Percentiles rank a stretch among this genome's conserved stretches.
These are phyloP conservation scores for Oldenlandia corymbosa DNA, from an alignment of 257 asterid genomes.

Conservation along the genomic window DNA sequence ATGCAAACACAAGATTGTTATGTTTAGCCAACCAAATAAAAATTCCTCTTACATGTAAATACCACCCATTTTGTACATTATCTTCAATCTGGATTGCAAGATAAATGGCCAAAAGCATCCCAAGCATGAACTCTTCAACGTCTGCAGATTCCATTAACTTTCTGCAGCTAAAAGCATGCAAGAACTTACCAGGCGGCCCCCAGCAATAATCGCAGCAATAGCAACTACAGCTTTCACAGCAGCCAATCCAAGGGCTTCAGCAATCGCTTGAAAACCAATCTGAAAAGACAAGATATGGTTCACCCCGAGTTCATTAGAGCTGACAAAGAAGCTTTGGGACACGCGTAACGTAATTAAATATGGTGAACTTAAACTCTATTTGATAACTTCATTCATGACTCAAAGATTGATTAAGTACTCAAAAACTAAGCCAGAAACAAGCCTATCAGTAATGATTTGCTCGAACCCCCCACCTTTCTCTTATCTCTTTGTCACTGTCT, in stretches of 20 bases:
- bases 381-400: too few species aligned
- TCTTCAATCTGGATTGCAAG: not conserved
- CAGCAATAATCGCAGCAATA: conserved; percentile 94
- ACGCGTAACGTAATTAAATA: not conserved
- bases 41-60: not conserved
- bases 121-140: not conserved
- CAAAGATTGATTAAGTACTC: too few species aligned
- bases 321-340: not conserved
- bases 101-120: conserved; percentile 6
- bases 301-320: conserved; percentile 1
- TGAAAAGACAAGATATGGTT: conserved; percentile 25
- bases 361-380: not conserved
- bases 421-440: too few species aligned
- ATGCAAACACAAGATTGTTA: conserved; percentile 1
- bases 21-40: not conserved
- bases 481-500: too few species aligned
- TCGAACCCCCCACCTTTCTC: too few species aligned
- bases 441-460: too few species aligned
- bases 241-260: conserved; percentile 99
- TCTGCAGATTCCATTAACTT: not conserved
- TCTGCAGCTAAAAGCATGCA: not conserved
- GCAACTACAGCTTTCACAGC: conserved; percentile 98
- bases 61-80: not conserved
- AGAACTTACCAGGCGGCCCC: conserved; percentile 78
- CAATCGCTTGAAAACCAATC: conserved; percentile 96